phyloP scores from a whole-genome alignment of 495 filamentous ascomycete genomes.

The Annulohypoxylon bovei region DNA sequence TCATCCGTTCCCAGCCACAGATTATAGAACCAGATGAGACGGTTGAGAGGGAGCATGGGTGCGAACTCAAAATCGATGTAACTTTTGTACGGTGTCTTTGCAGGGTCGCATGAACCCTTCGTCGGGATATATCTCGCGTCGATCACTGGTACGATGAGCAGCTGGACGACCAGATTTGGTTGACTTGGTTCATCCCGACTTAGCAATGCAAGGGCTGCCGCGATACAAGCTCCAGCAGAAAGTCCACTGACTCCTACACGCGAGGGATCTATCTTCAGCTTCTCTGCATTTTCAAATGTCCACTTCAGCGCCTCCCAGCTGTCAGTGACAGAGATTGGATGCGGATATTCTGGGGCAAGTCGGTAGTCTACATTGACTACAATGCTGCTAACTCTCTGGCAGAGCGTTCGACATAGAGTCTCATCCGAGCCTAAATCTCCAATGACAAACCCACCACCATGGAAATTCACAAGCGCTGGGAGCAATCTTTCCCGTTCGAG shows the following conservation, averaged over 20 bases:
- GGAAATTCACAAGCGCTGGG: constrained; percentile 69
- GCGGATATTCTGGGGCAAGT: constrained; percentile 51
- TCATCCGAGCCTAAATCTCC: constrained; percentile 68
- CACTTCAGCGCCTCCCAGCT: constrained; percentile 57
- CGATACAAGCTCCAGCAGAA: constrained; percentile 52
- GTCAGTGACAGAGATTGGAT: constrained; percentile 47
- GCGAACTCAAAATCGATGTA: constrained; percentile 50
- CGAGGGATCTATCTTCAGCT: constrained; percentile 51
- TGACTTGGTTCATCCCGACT: constrained; percentile 52
- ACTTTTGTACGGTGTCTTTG: constrained; percentile 47
- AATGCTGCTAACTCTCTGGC: constrained; percentile 60
- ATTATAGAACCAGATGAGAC: constrained; percentile 53
- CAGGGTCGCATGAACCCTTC: constrained; percentile 48
- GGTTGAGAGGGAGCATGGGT: constrained; percentile 50
- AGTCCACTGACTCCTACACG: constrained; percentile 50
- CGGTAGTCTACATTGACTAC: constrained; percentile 58
- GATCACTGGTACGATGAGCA: constrained; percentile 62
- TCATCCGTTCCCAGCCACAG: constrained; percentile 51
- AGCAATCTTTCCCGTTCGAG: constrained; percentile 43
- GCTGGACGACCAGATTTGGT: constrained; percentile 57
- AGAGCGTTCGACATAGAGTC: constrained; percentile 63
- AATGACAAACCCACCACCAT: constrained; percentile 75
- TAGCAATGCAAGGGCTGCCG: constrained; percentile 53
- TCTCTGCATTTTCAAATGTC: constrained; percentile 49
- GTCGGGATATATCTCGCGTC: constrained; percentile 54